A percentile compares a stretch with the other conserved stretches of the same genome.
Conservation (phyloP, 2,329 filamentous ascomycete species). For the Monilinia polystroma region DNA sequence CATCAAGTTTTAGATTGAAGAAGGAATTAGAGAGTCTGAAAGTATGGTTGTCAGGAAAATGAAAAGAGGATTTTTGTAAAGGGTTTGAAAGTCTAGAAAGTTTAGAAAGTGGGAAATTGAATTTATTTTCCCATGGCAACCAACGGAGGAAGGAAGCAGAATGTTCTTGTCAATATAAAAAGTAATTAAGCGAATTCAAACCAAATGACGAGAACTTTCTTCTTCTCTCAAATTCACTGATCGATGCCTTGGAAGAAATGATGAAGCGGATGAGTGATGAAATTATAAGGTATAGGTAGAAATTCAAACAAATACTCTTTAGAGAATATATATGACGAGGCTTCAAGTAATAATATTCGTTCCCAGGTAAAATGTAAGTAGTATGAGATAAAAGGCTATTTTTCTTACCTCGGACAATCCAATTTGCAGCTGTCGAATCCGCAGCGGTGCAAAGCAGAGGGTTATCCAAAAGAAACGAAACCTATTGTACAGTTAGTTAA, state of each 20-base stretch:
- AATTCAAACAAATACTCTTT: too few relatives aligned
- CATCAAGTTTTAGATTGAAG: background rate
- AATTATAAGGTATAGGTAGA: background rate
- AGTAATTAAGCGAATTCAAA: constrained; percentile 1
- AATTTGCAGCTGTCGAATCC: background rate
- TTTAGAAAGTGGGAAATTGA: background rate
- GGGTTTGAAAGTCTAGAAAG: too few relatives aligned
- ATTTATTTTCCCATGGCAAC: background rate
- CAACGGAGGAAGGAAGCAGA: background rate
- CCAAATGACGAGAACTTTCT: constrained; percentile 2
- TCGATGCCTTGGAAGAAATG: background rate
- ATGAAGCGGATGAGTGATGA: background rate
- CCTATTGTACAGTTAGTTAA: background rate
- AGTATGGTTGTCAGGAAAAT: background rate
- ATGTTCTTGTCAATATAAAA: constrained; percentile 2
- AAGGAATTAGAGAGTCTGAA: background rate
- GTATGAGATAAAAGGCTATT: background rate
- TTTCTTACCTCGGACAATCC: constrained; percentile 6
- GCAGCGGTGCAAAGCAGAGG: too few relatives aligned
- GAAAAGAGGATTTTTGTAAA: background rate
- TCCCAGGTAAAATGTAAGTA: background rate
- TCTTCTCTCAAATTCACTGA: constrained; percentile 1
- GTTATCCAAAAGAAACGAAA: too few relatives aligned
- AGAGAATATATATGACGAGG: background rate
- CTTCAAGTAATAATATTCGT: constrained; percentile 8